phyloP scores from a whole-genome alignment of 768 basidiomycete genomes.

The Mycena belliarum region DNA sequence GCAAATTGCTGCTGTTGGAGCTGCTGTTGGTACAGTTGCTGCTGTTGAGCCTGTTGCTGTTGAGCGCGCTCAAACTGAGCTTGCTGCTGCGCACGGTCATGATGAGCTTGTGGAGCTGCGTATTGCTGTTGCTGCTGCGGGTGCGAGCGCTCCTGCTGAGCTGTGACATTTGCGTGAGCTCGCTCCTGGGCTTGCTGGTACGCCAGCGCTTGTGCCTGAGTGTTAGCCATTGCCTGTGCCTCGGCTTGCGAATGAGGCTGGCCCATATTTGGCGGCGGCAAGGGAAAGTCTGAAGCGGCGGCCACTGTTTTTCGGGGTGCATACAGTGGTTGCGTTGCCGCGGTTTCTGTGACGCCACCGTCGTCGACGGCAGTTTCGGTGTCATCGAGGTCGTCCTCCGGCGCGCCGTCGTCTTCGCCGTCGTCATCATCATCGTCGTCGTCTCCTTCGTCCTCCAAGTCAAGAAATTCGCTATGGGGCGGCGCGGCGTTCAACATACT shows the following conservation, averaged over 20 bases:
- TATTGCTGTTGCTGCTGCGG: constrained; percentile 4
- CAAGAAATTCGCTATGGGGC: constrained; percentile 60
- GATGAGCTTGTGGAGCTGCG: constrained; percentile 9
- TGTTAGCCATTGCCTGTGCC: constrained; percentile 26
- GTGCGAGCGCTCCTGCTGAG: constrained; percentile 11
- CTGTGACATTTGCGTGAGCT: constrained; percentile 19
- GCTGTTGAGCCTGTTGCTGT: constrained; percentile 6
- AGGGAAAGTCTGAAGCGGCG: constrained; percentile 15
- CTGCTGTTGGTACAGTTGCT: not conserved
- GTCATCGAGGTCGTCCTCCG: constrained; percentile 36
- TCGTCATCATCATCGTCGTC: constrained; percentile 43
- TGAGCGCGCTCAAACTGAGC: not conserved
- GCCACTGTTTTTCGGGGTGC: constrained; percentile 3
- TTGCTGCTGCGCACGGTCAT: constrained; percentile 14
- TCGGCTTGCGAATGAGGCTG: constrained; percentile 7
- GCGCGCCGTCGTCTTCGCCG: constrained; percentile 24
- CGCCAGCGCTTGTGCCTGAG: constrained; percentile 36
- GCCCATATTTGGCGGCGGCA: constrained; percentile 13
- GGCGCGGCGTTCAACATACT: no score
- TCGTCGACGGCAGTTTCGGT: constrained; percentile 28
- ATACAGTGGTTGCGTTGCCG: constrained; percentile 16
- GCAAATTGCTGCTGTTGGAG: constrained; percentile 1
- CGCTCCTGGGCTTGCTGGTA: constrained; percentile 26
- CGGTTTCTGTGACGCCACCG: constrained; percentile 21
- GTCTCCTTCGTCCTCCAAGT: constrained; percentile 57